Evolutionary conservation across 805 yeast species (phyloP), one percentile per base, ranked within the genome.

Genomic region (Ogataea salicorniae): DNA sequence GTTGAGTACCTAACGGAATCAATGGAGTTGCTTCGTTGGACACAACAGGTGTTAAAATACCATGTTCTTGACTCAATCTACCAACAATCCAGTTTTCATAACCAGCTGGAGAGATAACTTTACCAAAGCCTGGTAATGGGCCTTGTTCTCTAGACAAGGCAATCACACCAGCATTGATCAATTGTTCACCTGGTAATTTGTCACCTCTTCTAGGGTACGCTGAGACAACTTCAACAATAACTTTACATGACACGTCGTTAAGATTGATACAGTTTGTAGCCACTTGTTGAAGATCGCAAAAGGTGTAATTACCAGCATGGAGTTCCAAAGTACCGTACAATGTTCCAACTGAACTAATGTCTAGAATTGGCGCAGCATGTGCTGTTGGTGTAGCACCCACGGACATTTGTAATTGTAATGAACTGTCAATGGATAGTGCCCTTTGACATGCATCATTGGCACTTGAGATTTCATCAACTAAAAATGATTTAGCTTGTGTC

Each of bases 341-440:
- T 36, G 54, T 36, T n/a, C 37, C 43, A 33, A 41, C 29, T 20
- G 37, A 17, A 8, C 9, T 26, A 9, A 26, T 3, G 11, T 26
- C 31, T 26, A 26, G 31, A 11, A 26, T 26, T 11, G 9, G 4
- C 6, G 31, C 9, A 1, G 31, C 31, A 58, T 83, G 87, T 5
- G 86, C 80, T 0, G 92, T 86, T 40, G 94, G 94, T 0, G 95
- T 84, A 1, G 94, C 90, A 20, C 95, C 95, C 22, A 85, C 86
- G 0, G 92, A 84, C 2, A 86, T 66, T 6, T 70, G 71, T 29
- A 84, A 64, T 17, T 67, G 54, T 37, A 69, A 52, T 1, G 61
- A 42, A 3, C 75, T 69, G 44, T 73, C 73, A 5, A 74, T 47
- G 1, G 58, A 52, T 2, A 54, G 22, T 6, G 77, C 75, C 35